Evolutionary conservation across 345 rosid species (phyloP).

Genomic region (Gossypium bickii): DNA sequence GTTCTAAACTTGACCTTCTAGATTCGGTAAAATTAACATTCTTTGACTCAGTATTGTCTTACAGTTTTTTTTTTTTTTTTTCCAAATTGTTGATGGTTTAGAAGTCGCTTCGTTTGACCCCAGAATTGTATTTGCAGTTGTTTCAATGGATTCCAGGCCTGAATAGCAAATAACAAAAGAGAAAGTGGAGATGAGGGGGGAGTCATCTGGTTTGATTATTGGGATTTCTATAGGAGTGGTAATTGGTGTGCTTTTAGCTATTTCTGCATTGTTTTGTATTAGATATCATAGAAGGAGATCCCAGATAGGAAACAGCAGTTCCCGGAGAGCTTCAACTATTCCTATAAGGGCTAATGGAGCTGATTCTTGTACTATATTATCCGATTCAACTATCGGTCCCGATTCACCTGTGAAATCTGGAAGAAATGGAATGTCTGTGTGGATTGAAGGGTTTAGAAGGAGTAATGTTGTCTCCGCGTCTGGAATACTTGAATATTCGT

Average conservation of each 20-base stretch:
- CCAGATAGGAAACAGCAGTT: constrained; percentile 88
- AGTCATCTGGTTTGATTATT: constrained; percentile 76
- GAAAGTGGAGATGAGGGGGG: constrained; percentile 60
- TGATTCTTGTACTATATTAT: constrained; percentile 63
- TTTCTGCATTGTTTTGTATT: constrained; percentile 49
- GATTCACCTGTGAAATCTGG: constrained; percentile 85
- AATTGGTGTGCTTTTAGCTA: constrained; percentile 80
- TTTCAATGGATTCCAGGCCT: constrained; percentile 40
- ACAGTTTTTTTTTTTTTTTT: constrained; percentile 1
- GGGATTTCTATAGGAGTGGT: constrained; percentile 91
- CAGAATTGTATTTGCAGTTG: constrained; percentile 31
- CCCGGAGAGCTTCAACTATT: constrained; percentile 64
- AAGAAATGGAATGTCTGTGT: constrained; percentile 52
- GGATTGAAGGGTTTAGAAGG: constrained; percentile 80
- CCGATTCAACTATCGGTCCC: constrained; percentile 78
- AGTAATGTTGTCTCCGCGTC: constrained; percentile 60
- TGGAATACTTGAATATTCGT: constrained; percentile 91
- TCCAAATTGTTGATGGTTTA: constrained; percentile 1
- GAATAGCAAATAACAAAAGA: constrained; percentile 26
- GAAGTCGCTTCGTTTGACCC: constrained; percentile 18
- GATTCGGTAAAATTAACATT: constrained; percentile 9
- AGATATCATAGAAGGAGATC: constrained; percentile 72
- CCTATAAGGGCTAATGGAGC: constrained; percentile 82
- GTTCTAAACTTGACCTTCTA: constrained; percentile 19
- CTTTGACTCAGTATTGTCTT: not conserved